Evolutionary conservation across 163 green algal genomes (phyloP), one percentile per base, ranked within the genome.

Genomic region (Chlorella variabilis): DNA sequence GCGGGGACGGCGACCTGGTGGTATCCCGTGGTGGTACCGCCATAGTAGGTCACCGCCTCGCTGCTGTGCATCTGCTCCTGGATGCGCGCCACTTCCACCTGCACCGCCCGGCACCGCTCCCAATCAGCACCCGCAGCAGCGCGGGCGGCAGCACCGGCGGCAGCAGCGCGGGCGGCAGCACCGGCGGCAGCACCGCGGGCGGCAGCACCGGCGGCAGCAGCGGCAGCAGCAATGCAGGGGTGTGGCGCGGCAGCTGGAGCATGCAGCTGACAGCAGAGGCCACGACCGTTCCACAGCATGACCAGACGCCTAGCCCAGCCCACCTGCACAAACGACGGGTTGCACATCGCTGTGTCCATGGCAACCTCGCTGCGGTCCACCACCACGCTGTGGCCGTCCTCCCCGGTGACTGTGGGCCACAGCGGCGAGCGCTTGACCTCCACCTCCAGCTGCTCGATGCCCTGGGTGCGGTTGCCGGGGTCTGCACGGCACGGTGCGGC

Each of bases 381-480:
- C n/a, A n/a, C 4, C 3, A 25, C 11, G 3, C 27, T 68, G 71
- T 78, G 51, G 21, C 71, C 71, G 1, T 39, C 38, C 1, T 36
- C 25, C 0, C 71, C 71, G 13, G 33, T 15, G 23, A 78, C 51
- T 5, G 71, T 68, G 3, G 71, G 71, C 71, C 71, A 78, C 36
- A 69, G 7, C 21, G 51, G 25, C 34, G 71, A 78, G 1, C 71
- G 49, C 34, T 67, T 78, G 71, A 78, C 29, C 15, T 78, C 70
- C n/a, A 66, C 20, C 11, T 31, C 42, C 29, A 77, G 48, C 8
- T 5, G 31, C 31, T 63, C 48, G 29, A 77, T 20, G 48, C 70
- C 70, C 70, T 9, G 31, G 0, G 49, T 49, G 48, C 70, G 45
- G 31, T 62, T 77, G 29, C 69, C 69, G 4, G 66, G 66, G 29